A percentile compares a stretch with the other conserved stretches of the same genome.
Evolutionary conservation across 345 rosid genomes (phyloP).

Genomic region (Camelina hispida): DNA sequence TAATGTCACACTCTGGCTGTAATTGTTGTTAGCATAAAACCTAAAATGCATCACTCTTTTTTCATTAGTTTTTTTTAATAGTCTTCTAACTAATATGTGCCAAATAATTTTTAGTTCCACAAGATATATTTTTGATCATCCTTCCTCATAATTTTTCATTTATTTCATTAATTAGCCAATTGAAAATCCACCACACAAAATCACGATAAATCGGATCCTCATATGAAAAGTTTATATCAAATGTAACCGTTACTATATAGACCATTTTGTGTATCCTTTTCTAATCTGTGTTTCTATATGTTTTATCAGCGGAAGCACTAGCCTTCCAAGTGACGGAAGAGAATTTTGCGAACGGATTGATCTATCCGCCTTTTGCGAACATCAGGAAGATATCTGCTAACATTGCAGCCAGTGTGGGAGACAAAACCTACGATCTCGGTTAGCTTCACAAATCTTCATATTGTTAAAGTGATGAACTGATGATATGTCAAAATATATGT

Average conservation of each 20-base stretch:
- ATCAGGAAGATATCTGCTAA: constrained; percentile 91
- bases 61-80: background rate
- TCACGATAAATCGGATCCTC: background rate
- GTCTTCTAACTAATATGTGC: background rate
- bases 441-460: constrained; percentile 35
- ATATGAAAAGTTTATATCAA: background rate
- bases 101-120: background rate
- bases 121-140: background rate
- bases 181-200: background rate
- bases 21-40: background rate
- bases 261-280: background rate
- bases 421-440: constrained; percentile 92
- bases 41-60: background rate
- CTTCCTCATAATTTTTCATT: background rate
- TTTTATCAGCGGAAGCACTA: constrained; percentile 80
- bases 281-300: background rate
- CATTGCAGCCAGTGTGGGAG: constrained; percentile 90
- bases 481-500: background rate
- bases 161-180: background rate
- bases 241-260: background rate
- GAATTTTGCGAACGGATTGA: constrained; percentile 68
- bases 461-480: background rate
- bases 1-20: background rate
- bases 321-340: constrained; percentile 76
- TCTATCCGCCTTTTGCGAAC: constrained; percentile 87